These are phyloP conservation scores for Pilatotrama ljubarskyi DNA, from an alignment of 768 basidiomycete species.

Conservation along the genomic window DNA sequence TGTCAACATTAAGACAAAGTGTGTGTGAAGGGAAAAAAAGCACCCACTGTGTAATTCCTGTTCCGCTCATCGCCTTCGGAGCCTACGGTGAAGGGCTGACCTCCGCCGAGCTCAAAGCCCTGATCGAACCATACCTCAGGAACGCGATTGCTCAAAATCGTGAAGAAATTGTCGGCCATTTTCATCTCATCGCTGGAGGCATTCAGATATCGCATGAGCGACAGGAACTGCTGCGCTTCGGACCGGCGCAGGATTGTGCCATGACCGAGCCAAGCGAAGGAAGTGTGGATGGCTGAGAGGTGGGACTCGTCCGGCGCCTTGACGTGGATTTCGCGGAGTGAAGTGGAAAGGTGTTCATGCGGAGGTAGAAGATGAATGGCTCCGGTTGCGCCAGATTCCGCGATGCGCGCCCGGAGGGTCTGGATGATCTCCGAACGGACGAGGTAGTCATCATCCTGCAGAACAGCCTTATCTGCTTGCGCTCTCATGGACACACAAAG, in stretches of 20 bases:
- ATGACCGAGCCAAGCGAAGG: conserved; percentile 69
- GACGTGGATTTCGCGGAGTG: conserved; percentile 46
- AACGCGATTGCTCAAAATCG: conserved; percentile 53
- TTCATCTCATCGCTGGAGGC: conserved; percentile 50
- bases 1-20: background rate
- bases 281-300: conserved; percentile 44
- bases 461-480: background rate
- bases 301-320: conserved; percentile 15
- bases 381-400: conserved; percentile 22
- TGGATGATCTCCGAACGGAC: conserved; percentile 57
- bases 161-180: conserved; percentile 74
- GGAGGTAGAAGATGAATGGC: conserved; percentile 59
- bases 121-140: conserved; percentile 68
- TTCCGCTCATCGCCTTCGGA: conserved; percentile 59
- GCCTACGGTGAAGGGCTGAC: conserved; percentile 63
- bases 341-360: conserved; percentile 58
- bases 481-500: background rate
- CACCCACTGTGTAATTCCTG: conserved; percentile 55
- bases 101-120: conserved; percentile 59
- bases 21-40: background rate
- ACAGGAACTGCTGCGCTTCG: conserved; percentile 47
- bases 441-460: conserved; percentile 72
- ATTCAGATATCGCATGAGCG: conserved; percentile 45
- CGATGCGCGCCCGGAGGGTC: conserved; percentile 45
- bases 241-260: conserved; percentile 54